Evolutionary conservation across 257 asterid genomes (phyloP).

Genomic region (Echites panduratus): DNA sequence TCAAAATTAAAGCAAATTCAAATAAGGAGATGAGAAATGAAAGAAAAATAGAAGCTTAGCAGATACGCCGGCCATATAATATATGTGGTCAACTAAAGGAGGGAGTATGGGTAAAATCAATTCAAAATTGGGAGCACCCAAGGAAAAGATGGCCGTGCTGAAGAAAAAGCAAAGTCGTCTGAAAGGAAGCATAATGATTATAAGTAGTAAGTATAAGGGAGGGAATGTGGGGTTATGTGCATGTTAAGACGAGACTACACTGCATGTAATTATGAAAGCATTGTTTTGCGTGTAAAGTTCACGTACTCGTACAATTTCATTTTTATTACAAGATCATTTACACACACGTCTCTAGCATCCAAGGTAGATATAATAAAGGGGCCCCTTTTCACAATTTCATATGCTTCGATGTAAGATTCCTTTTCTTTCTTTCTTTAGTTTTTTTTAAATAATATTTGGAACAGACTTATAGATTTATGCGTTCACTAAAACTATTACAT

Average conservation of each 20-base stretch:
- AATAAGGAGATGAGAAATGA: background rate
- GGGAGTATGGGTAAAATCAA: conserved; percentile 1
- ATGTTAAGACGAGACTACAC: conserved; percentile 17
- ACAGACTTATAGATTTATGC: too few relatives aligned
- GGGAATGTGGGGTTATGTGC: background rate
- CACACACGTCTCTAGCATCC: conserved; percentile 11
- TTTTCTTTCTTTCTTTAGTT: too few relatives aligned
- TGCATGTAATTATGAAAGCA: conserved; percentile 20
- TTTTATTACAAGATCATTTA: too few relatives aligned
- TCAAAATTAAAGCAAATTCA: background rate
- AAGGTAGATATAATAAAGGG: conserved; percentile 5
- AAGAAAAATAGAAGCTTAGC: background rate
- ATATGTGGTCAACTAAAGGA: conserved; percentile 4
- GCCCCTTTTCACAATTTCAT: background rate
- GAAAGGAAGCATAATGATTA: conserved; percentile 21
- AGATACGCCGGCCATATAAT: too few relatives aligned
- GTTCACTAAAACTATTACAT: too few relatives aligned
- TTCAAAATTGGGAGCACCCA: background rate
- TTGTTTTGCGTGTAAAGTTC: conserved; percentile 21
- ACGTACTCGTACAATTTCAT: background rate
- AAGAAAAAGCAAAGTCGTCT: conserved; percentile 14
- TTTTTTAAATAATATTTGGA: too few relatives aligned
- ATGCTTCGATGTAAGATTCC: too few relatives aligned
- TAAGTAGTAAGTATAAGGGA: background rate
- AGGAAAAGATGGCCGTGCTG: background rate